A percentile compares a stretch with the other conserved stretches of the same genome.
These are phyloP conservation scores for Fonsecaea erecta DNA, from an alignment of 2,329 filamentous ascomycete genomes.

Conservation along the genomic window DNA sequence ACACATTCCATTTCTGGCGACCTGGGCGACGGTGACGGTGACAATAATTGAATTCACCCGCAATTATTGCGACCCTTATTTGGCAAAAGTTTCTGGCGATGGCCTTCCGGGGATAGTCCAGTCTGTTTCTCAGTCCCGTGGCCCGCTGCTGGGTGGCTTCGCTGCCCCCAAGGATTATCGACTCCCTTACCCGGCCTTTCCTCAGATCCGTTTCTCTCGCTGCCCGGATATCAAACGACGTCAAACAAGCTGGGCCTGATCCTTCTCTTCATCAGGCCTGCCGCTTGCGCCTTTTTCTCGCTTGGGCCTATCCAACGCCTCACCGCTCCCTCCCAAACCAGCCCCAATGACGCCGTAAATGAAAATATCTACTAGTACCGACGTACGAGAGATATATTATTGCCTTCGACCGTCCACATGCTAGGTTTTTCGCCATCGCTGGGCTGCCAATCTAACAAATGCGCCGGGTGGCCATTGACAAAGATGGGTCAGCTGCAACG, in stretches of 20 bases:
- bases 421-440: slow-evolving; percentile 1
- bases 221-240: not conserved
- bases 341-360: not conserved
- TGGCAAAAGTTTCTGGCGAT: not conserved
- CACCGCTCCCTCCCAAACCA: not conserved
- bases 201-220: not conserved
- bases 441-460: not conserved
- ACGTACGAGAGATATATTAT: not conserved
- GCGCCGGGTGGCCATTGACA: not conserved
- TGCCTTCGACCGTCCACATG: not conserved
- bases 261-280: not conserved
- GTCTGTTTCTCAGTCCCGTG: not conserved
- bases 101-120: not conserved
- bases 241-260: not conserved
- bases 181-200: not conserved
- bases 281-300: slow-evolving; percentile 1
- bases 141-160: not conserved
- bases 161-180: not conserved
- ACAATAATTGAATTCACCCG: not conserved
- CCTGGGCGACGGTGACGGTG: not conserved
- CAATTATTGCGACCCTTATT: not conserved
- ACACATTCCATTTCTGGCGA: not conserved
- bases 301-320: slow-evolving; percentile 11
- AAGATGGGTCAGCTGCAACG: slow-evolving; percentile 13
- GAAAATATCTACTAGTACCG: not conserved